These are phyloP conservation scores for Platanthera zijinensis DNA, from an alignment of 106 monocot species.

Conservation along the genomic window DNA sequence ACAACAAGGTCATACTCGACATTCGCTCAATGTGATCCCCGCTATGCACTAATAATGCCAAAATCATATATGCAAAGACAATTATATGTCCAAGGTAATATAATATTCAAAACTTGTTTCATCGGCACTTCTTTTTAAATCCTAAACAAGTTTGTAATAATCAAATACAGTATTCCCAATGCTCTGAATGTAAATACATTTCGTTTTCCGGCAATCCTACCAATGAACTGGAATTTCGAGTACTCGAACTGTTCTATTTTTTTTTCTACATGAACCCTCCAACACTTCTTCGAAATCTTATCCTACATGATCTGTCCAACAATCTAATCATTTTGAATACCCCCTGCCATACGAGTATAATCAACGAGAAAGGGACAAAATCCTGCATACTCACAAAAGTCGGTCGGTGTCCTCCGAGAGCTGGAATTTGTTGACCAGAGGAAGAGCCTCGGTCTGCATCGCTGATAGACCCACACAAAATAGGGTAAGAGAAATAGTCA, in stretches of 20 bases:
- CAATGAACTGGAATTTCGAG: not conserved
- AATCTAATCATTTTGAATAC: not conserved
- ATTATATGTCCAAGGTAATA: not conserved
- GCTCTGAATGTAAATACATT: not conserved
- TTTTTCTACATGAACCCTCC: not conserved
- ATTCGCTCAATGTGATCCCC: not conserved
- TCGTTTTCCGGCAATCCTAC: not conserved
- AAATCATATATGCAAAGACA: not conserved
- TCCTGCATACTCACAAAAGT: slow-evolving; percentile 40
- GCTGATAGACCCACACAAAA: slow-evolving; percentile 24
- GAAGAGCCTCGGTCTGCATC: slow-evolving; percentile 94
- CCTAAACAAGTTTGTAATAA: not conserved
- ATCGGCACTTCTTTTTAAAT: not conserved
- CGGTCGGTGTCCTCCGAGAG: slow-evolving; percentile 50
- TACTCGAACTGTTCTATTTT: not conserved
- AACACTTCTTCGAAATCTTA: not conserved
- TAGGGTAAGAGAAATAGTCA: not conserved
- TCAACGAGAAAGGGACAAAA: slow-evolving; percentile 4
- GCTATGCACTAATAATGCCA: not conserved
- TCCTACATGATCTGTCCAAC: not conserved
- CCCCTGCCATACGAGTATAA: not conserved
- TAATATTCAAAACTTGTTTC: not conserved
- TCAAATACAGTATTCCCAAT: not conserved
- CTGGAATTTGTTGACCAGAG: slow-evolving; percentile 66
- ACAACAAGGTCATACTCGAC: not conserved